A percentile compares a stretch with the other conserved stretches of the same genome.
Evolutionary conservation across 257 asterid species (phyloP).

Genomic region (Gentiana straminea): DNA sequence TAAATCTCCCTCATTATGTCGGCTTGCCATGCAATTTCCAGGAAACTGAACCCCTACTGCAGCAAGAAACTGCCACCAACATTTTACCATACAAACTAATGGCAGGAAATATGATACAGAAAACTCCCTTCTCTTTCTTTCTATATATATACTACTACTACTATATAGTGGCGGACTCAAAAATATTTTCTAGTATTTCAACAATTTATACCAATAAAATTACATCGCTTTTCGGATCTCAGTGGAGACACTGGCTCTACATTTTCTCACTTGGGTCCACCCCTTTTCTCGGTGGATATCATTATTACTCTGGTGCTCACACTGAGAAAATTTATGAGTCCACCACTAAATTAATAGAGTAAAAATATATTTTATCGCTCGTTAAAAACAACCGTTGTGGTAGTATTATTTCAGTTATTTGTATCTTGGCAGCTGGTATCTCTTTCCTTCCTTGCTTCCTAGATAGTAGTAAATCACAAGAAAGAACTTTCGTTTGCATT

Average conservation of each 20-base stretch:
- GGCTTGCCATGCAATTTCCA: slow-evolving; percentile 46
- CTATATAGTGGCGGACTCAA: no score
- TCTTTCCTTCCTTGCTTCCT: no score
- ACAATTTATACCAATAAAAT: slow-evolving; percentile 23
- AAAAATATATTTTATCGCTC: background rate
- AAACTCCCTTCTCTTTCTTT: slow-evolving; percentile 14
- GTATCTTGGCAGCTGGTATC: no score
- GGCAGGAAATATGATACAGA: slow-evolving; percentile 5
- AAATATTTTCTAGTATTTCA: slow-evolving; percentile 8
- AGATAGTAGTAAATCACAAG: no score
- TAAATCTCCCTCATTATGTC: no score
- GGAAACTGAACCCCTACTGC: slow-evolving; percentile 11
- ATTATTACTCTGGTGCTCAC: slow-evolving; percentile 9
- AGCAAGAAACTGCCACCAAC: slow-evolving; percentile 3
- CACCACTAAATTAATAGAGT: background rate
- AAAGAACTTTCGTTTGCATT: no score
- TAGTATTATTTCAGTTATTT: no score
- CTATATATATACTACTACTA: slow-evolving; percentile 2
- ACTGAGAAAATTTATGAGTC: background rate
- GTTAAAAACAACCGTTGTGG: no score
- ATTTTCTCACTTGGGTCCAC: background rate
- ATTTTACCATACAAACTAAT: slow-evolving; percentile 2
- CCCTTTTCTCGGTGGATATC: background rate
- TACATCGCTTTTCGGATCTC: slow-evolving; percentile 5
- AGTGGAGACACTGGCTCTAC: no score